A percentile compares a stretch with the other conserved stretches of the same genome.
Conservation (phyloP, 2,329 filamentous ascomycete genomes). For the Cytospora leucostoma region DNA sequence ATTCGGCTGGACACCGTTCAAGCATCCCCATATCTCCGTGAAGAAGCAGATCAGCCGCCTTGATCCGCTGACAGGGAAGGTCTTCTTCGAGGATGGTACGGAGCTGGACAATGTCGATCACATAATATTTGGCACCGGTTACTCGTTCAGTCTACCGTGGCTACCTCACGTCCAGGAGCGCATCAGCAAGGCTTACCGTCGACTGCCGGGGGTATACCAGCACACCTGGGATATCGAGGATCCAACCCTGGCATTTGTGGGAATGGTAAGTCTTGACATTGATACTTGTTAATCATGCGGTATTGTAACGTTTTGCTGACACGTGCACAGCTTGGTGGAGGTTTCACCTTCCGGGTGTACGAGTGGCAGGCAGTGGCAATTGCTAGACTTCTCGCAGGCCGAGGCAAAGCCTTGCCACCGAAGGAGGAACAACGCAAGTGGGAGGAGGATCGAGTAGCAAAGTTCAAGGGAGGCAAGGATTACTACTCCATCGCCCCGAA, state of each 20-base stretch:
- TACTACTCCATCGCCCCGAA: constrained; percentile 40
- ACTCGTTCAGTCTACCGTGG: constrained; percentile 59
- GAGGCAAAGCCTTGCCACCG: constrained; percentile 27
- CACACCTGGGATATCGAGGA: constrained; percentile 41
- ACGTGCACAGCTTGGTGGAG: constrained; percentile 36
- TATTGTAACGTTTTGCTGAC: background rate
- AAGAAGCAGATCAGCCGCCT: constrained; percentile 48
- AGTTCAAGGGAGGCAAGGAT: constrained; percentile 36
- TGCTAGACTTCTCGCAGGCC: constrained; percentile 39
- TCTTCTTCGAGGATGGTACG: constrained; percentile 55
- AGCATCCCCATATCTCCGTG: constrained; percentile 50
- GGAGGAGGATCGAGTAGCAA: constrained; percentile 36
- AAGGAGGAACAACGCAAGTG: constrained; percentile 29
- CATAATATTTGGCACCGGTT: constrained; percentile 62
- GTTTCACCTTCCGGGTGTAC: constrained; percentile 42
- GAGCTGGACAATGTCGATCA: constrained; percentile 52
- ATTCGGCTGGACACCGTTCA: constrained; percentile 59
- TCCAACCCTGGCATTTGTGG: constrained; percentile 38
- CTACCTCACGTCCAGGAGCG: constrained; percentile 48
- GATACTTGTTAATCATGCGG: background rate
- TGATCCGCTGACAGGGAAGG: constrained; percentile 38
- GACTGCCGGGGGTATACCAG: constrained; percentile 40
- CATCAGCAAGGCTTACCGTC: constrained; percentile 40
- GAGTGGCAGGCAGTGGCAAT: constrained; percentile 44
- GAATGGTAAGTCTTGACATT: constrained; percentile 35